Evolutionary conservation across 78 protist species (phyloP), one percentile per base, ranked within the genome.

Genomic region (Paratrimastix pyriformis): DNA sequence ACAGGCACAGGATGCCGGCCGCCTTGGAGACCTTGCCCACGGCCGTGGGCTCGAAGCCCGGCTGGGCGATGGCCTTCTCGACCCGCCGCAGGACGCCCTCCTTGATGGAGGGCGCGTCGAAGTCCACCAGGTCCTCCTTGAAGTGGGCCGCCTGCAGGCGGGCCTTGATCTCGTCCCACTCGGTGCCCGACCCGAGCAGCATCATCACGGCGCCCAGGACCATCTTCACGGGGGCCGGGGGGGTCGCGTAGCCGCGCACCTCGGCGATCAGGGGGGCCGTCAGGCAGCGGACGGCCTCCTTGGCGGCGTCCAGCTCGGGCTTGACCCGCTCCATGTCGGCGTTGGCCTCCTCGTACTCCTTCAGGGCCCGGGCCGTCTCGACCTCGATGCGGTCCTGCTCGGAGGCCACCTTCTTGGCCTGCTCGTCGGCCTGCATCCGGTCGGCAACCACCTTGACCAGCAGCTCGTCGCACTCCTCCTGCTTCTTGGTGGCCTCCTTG

Each of bases 161-260:
- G 39, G 50, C 46, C 80, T 86, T 86, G 7, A 88, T 87, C 45
- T 80, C 86, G 15, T 55, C 87, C 93, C 92, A 91, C 43, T 46
- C 0, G 1, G 86, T 70, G 55, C 81, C 79, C 3, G 39, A 4
- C 66, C 64, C 45, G 44, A 48, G 58, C 32, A 86, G 40, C 37
- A 88, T 80, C 90, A 85, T 82, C 35, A 91, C 90, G 4, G 90
- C 92, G n/a, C 57, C 66, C 74, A 87, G 40, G 40, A 76, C 86
- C 62, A 38, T 66, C 73, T 65, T 68, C 26, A 92, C 93, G 38
- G 13, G 60, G 13, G 44, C 66, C 24, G 90, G 92, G 33, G 96
- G 96, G 39, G 74, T 85, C 29, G 37, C 18, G 74, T 82, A 81
- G 72, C 84, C 79, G 64, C 65, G 54, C 60, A 88, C 38, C 65